Base-by-base conservation (phyloP, 1,139 yeast genomes). In the Pichia sp. region DNA sequence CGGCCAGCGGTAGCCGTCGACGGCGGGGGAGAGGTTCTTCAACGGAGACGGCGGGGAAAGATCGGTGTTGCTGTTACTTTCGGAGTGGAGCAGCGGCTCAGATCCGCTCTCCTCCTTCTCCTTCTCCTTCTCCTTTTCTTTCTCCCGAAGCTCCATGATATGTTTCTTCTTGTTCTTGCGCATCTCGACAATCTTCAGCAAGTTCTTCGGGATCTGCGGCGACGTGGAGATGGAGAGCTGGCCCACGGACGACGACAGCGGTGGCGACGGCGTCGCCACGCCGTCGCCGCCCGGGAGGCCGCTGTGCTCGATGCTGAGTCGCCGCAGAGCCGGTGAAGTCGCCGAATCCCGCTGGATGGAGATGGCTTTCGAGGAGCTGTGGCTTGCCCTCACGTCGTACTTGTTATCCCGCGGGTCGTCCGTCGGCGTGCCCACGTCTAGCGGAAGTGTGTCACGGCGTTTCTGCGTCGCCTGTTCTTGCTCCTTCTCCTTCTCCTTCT, bases 151-250 rank as follows among this genome's bases (percentile, higher is more conserved):
- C 19, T 57, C 58, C n/a, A 59, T 61, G 34, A 45, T 57, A 6
- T 57, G 55, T 36, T 61, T 65, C 50, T 63, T 73, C 64, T 70
- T 71, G 54, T 71, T 75, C 61, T 77, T 80, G 45, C 82, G 67
- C 61, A 73, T 71, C 61, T 83, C 87, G 11, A 79, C 87, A 59
- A 82, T 69, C 60, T 79, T 76, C 51, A 84, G 66, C 29, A 84
- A 69, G 52, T 81, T 80, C 45, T 80, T 81, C 0, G 89, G 89
- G 3, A 84, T 83, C 62, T 84, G 87, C 0, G 89, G 89, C 3
- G 87, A 82, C 1, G 82, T 84, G 0, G 85, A 79, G 31, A 82
- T 68, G 40, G 81, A 65, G 42, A 64, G 50, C 16, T 56, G 57
- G 53, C 59, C 53, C 2, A 54, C 40, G 1, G 63, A 54, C 36